Conservation (phyloP, 2,329 filamentous ascomycete genomes). For the Claviceps citrina region DNA sequence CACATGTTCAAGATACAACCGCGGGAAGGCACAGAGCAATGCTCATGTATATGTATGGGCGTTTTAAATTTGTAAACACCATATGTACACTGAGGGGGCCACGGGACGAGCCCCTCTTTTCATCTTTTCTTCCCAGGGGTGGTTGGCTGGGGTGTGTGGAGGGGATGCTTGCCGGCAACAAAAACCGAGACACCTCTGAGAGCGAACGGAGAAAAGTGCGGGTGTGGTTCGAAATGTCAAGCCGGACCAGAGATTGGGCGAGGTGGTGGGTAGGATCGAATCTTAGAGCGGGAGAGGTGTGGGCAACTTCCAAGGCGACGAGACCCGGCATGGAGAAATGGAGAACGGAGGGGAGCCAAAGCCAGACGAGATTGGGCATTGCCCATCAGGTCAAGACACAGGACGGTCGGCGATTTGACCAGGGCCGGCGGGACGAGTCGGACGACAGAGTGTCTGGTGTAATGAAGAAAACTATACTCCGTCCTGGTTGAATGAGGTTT, state of each 20-base stretch:
- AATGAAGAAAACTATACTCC: not conserved
- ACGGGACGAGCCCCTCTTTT: not conserved
- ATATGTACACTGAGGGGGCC: conserved; percentile 2
- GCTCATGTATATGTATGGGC: conserved; percentile 3
- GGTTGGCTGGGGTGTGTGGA: conserved; percentile 3
- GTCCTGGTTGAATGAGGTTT: not conserved
- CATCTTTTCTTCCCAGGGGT: conserved; percentile 3
- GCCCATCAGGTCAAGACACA: conserved; percentile 3
- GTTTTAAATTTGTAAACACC: not conserved
- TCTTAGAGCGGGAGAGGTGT: conserved; percentile 6
- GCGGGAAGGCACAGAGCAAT: conserved; percentile 3
- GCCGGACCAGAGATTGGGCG: conserved; percentile 3
- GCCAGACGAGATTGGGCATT: conserved; percentile 6
- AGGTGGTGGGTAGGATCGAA: conserved; percentile 8
- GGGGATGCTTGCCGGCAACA: not conserved
- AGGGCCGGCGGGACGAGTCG: too few species aligned
- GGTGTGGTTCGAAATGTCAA: conserved; percentile 3
- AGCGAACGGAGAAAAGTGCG: conserved; percentile 3
- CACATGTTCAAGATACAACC: not conserved
- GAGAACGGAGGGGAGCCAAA: conserved; percentile 1
- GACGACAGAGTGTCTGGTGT: not conserved
- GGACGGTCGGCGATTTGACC: conserved; percentile 4
- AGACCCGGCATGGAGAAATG: conserved; percentile 3
- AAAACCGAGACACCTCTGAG: conserved; percentile 1
- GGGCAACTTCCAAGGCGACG: not conserved